Conservation (phyloP, 306 rosid genomes). For the Alnus glutinosa region DNA sequence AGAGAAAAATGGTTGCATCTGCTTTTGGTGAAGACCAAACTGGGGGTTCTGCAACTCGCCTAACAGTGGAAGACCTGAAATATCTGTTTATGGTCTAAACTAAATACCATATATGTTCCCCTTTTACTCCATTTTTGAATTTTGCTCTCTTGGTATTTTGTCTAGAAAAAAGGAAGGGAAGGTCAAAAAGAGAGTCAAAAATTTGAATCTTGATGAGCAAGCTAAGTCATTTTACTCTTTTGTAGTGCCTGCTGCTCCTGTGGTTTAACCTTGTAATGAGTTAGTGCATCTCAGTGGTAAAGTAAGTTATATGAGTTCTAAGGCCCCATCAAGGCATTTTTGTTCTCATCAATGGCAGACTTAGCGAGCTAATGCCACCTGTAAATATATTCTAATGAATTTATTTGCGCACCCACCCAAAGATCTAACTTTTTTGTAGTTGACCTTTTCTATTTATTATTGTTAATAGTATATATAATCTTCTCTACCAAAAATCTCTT, state of each 20-base stretch:
- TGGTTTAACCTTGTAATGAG: background rate
- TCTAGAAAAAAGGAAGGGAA: background rate
- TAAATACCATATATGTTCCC: constrained; percentile 16
- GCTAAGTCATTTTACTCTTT: too few species aligned
- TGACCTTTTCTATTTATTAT: background rate
- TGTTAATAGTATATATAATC: background rate
- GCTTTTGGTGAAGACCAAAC: constrained; percentile 95
- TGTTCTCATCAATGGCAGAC: constrained; percentile 29
- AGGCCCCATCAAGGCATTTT: constrained; percentile 34
- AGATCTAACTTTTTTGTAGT: background rate
- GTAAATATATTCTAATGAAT: constrained; percentile 33
- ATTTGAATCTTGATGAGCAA: constrained; percentile 2
- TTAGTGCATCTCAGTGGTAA: constrained; percentile 19
- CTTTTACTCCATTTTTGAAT: constrained; percentile 9
- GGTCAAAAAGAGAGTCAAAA: background rate
- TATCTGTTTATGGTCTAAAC: constrained; percentile 88
- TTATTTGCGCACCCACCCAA: background rate
- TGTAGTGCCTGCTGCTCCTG: too few species aligned
- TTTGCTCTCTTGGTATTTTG: constrained; percentile 15
- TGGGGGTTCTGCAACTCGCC: constrained; percentile 70
- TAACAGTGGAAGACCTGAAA: constrained; percentile 90
- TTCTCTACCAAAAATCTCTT: background rate
- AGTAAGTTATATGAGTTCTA: constrained; percentile 18
- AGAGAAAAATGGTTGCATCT: constrained; percentile 95
- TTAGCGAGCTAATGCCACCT: constrained; percentile 16